Base-by-base conservation (phyloP, 805 yeast genomes). In the Pichia manshurica region DNA sequence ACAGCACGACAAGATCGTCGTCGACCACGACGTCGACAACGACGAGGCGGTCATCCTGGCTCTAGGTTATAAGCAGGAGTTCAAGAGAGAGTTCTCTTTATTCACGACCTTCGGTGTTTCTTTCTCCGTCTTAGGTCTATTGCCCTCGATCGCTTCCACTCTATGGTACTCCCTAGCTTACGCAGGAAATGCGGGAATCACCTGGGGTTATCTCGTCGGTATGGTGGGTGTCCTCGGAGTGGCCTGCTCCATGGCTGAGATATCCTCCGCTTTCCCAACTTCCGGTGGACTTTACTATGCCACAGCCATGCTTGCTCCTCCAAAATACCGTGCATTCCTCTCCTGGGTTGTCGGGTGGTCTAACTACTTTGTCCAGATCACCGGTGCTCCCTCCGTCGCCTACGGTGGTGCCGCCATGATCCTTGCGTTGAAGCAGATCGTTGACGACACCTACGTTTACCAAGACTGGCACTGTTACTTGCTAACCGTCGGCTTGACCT, bases 271-370 rank as follows among this genome's bases (percentile, higher is more conserved):
- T 5, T 78, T 77, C 66, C 88, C 88, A 35, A 81, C 84, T 7
- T 71, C 82, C 10, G 78, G 84, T 23, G 87, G 87, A 40, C 72
- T 84, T 8, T 84, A 84, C 42, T 82, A 82, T 55, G 85, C 87
- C 50, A 81, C 81, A 2, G 72, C 79, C 2, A 78, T 79, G 56
- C 65, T 81, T 52, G 75, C 85, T 3, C 85, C 86, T 13, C 75
- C 74, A 20, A 69, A 68, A 53, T 68, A 66, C 61, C 74, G 74
- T 16, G 77, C 84, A 0, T 61, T 77, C 21, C 65, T 77, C 44
- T 76, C 86, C 5, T 81, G 84, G 84, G 58, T 74, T 42, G 77
- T 79, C 8, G 81, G 84, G 48, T 81, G 82, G 77, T 68, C 80
- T 23, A 81, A 81, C 65, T 81, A 81, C 78, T 58, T 81, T 57